Conservation (phyloP, 2,329 filamentous ascomycete species). For the Ophiognomonia clavigignenti-juglandacearum region DNA sequence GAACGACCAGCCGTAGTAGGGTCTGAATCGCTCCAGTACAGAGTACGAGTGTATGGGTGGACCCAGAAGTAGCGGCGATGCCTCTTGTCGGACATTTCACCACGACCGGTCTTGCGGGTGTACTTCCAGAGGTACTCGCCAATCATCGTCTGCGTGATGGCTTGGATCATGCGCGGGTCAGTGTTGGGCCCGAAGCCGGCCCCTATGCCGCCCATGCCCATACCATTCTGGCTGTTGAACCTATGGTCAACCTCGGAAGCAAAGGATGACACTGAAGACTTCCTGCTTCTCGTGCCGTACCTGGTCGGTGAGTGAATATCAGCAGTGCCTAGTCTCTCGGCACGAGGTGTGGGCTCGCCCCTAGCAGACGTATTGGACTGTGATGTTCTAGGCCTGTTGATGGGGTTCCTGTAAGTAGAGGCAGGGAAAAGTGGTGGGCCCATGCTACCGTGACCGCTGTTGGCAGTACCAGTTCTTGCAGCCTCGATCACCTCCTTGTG, state of each 20-base stretch:
- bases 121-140: constrained; percentile 99
- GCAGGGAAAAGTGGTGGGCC: constrained; percentile 80
- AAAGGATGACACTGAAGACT: constrained; percentile 92
- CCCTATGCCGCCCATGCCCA: constrained; percentile 41
- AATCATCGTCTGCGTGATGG: constrained; percentile 99
- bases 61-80: constrained; percentile 99
- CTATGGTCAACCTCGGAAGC: constrained; percentile 87
- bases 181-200: constrained; percentile 65
- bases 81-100: constrained; percentile 80
- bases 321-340: constrained; percentile 39
- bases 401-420: constrained; percentile 53
- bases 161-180: constrained; percentile 97
- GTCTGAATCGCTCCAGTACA: constrained; percentile 95
- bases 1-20: constrained; percentile 72
- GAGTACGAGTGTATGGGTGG: constrained; percentile 89
- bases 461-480: constrained; percentile 55
- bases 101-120: constrained; percentile 87
- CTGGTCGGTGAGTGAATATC: constrained; percentile 46
- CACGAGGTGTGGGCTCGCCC: constrained; percentile 55
- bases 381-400: constrained; percentile 56
- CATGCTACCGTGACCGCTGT: constrained; percentile 55
- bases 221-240: constrained; percentile 69
- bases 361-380: constrained; percentile 42
- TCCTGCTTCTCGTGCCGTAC: constrained; percentile 44
- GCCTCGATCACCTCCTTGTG: constrained; percentile 83